Evolutionary conservation across 805 yeast genomes (phyloP).

Genomic region (Suhomyces pyralidae): DNA sequence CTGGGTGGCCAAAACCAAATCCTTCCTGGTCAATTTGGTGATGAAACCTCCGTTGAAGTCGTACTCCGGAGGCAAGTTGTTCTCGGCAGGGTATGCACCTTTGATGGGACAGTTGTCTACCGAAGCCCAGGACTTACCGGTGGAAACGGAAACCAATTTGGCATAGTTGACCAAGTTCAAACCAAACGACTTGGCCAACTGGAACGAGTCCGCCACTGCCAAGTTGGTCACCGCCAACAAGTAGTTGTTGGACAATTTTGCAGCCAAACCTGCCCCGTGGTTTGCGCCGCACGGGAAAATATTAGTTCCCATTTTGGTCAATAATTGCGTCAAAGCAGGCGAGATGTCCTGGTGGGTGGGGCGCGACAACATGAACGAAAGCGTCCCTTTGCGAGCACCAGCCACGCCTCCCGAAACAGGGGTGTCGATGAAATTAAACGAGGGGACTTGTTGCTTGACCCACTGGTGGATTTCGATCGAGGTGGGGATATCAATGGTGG

Average conservation of each 20-base stretch:
- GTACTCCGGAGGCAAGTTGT: slow-evolving; percentile 42
- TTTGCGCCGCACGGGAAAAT: slow-evolving; percentile 47
- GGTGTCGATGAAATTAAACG: slow-evolving; percentile 48
- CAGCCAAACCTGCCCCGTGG: slow-evolving; percentile 54
- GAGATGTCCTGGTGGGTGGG: slow-evolving; percentile 24
- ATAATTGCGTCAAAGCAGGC: slow-evolving; percentile 27
- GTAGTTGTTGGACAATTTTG: slow-evolving; percentile 53
- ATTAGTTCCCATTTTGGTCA: slow-evolving; percentile 45
- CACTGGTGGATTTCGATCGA: slow-evolving; percentile 38
- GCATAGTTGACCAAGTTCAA: slow-evolving; percentile 47
- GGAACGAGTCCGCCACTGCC: slow-evolving; percentile 55
- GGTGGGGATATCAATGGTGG: slow-evolving; percentile 51
- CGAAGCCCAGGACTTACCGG: slow-evolving; percentile 55
- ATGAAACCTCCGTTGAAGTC: slow-evolving; percentile 49
- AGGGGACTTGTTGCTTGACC: slow-evolving; percentile 30
- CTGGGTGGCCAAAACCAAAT: slow-evolving; percentile 41
- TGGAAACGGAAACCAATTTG: slow-evolving; percentile 48
- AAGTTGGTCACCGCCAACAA: slow-evolving; percentile 51
- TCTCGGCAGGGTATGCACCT: slow-evolving; percentile 41
- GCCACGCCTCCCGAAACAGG: slow-evolving; percentile 57
- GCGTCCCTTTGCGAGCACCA: slow-evolving; percentile 51
- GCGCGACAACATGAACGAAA: slow-evolving; percentile 52
- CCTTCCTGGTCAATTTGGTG: slow-evolving; percentile 45
- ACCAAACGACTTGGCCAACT: slow-evolving; percentile 48
- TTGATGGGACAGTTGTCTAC: slow-evolving; percentile 55